These are phyloP conservation scores for Leishmania lainsoni DNA, from an alignment of 208 protist genomes.

Conservation along the genomic window DNA sequence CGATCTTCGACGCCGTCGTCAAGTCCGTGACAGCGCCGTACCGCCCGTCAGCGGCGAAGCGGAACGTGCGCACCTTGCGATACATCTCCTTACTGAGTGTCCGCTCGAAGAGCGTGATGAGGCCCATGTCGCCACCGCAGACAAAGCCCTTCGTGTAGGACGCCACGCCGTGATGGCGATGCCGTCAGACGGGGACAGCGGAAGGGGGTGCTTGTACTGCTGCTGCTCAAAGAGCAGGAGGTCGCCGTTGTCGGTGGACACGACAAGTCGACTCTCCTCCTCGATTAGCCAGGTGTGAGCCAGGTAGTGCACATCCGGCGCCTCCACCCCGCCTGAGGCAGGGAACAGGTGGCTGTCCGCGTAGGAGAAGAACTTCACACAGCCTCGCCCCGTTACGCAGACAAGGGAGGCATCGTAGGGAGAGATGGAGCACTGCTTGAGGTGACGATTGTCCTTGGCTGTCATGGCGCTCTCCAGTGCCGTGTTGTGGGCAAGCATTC, in stretches of 20 bases:
- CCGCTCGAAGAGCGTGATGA: slow-evolving; percentile 93
- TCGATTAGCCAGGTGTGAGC: slow-evolving; percentile 92
- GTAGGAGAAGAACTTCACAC: slow-evolving; percentile 91
- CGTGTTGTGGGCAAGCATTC: slow-evolving; percentile 70
- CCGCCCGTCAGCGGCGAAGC: slow-evolving; percentile 78
- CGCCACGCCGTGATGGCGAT: slow-evolving; percentile 87
- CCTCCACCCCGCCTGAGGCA: slow-evolving; percentile 57
- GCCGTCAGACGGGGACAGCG: slow-evolving; percentile 86
- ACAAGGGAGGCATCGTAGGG: slow-evolving; percentile 88
- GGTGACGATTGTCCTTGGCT: slow-evolving; percentile 49
- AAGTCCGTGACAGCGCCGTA: slow-evolving; percentile 27
- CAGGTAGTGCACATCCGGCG: slow-evolving; percentile 88
- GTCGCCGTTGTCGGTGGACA: slow-evolving; percentile 94
- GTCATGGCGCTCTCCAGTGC: slow-evolving; percentile 55
- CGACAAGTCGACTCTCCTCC: slow-evolving; percentile 86
- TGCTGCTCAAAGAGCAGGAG: slow-evolving; percentile 93
- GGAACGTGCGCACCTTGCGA: slow-evolving; percentile 91
- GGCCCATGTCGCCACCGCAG: slow-evolving; percentile 93
- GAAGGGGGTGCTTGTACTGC: slow-evolving; percentile 87
- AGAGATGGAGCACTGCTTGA: slow-evolving; percentile 93
- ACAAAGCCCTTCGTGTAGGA: slow-evolving; percentile 95
- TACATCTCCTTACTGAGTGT: slow-evolving; percentile 94
- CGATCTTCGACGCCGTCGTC: slow-evolving; percentile 27
- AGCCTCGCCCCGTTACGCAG: slow-evolving; percentile 91
- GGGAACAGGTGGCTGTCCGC: slow-evolving; percentile 80